Evolutionary conservation across 805 yeast genomes (phyloP).

Genomic region (Myxozyma melibiosi): DNA sequence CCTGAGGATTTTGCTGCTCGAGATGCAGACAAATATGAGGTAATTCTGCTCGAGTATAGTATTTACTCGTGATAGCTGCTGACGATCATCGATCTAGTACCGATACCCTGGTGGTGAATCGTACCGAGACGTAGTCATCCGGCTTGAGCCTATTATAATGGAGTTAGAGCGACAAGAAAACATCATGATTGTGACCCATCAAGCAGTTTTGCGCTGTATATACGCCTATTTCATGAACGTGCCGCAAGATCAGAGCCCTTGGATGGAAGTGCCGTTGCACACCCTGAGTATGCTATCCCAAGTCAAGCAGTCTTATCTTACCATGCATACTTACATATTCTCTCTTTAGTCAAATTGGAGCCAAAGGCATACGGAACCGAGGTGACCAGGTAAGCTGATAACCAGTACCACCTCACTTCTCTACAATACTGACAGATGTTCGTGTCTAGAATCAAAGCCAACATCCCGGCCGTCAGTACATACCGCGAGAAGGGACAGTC

Average conservation of each 20-base stretch:
- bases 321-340: neutral
- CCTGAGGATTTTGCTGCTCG: constrained; percentile 96
- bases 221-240: constrained; percentile 98
- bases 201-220: constrained; percentile 93
- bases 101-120: constrained; percentile 97
- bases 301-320: too few species aligned
- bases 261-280: constrained; percentile 98
- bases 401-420: neutral
- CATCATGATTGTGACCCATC: constrained; percentile 93
- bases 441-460: constrained; percentile 70
- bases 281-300: constrained; percentile 58
- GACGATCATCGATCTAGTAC: constrained; percentile 47
- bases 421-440: neutral
- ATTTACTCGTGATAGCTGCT: neutral
- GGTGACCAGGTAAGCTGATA: constrained; percentile 54
- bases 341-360: constrained; percentile 68
- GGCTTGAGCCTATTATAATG: constrained; percentile 97
- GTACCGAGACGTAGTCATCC: constrained; percentile 89
- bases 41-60: constrained; percentile 13
- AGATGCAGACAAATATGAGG: constrained; percentile 90
- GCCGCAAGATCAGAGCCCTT: constrained; percentile 95
- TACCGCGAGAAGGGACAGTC: constrained; percentile 82
- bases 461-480: constrained; percentile 96
- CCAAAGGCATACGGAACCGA: constrained; percentile 92
- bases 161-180: constrained; percentile 97